These are phyloP conservation scores for Euphrasia arctica DNA, from an alignment of 305 asterid genomes.

Conservation along the genomic window DNA sequence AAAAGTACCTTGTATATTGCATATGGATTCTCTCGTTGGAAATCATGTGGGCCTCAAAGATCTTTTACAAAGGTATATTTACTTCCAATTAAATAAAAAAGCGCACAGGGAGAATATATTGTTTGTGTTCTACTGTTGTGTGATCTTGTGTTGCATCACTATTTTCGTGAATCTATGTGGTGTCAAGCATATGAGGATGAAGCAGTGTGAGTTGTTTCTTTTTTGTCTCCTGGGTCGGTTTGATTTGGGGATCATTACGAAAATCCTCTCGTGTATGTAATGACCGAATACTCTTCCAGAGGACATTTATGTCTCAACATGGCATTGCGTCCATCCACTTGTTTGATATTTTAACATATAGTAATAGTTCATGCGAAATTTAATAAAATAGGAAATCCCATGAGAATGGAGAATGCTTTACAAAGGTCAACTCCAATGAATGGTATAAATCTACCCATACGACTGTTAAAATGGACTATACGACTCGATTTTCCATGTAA, in stretches of 20 bases:
- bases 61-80: conserved; percentile 73
- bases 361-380: conserved; percentile 20
- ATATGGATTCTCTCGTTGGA: conserved; percentile 97
- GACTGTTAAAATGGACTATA: conserved; percentile 18
- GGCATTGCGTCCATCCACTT: conserved; percentile 4
- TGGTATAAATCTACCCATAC: conserved; percentile 9
- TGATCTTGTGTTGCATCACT: conserved; percentile 7
- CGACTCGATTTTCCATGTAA: not conserved
- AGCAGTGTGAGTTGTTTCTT: conserved; percentile 14
- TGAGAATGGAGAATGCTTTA: conserved; percentile 17
- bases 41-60: conserved; percentile 78
- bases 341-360: not conserved
- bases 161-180: conserved; percentile 15
- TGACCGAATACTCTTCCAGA: not conserved
- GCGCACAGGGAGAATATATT: not conserved
- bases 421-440: conserved; percentile 18
- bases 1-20: conserved; percentile 92
- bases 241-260: conserved; percentile 6
- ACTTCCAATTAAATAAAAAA: conserved; percentile 6
- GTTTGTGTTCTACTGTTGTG: not conserved
- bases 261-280: not conserved
- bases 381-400: conserved; percentile 5
- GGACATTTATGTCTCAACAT: not conserved
- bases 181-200: conserved; percentile 11
- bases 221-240: conserved; percentile 14